phyloP scores from a whole-genome alignment of 257 asterid species.

The Penstemon eatonii region DNA sequence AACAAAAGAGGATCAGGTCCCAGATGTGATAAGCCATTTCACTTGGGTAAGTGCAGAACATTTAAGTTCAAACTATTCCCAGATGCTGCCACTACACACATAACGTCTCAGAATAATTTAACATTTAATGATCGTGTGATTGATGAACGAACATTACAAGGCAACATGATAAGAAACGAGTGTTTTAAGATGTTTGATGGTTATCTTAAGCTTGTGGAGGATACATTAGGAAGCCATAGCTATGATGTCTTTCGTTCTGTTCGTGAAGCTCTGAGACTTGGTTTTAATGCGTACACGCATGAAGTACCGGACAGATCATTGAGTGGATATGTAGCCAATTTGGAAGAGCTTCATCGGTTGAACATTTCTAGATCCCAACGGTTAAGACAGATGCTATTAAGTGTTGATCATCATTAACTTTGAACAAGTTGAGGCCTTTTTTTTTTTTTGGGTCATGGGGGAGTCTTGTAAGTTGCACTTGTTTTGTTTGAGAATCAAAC shows the following conservation, averaged over 20 bases:
- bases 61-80: slow-evolving; percentile 39
- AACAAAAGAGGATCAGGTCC: slow-evolving; percentile 56
- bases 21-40: slow-evolving; percentile 45
- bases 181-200: slow-evolving; percentile 36
- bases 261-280: slow-evolving; percentile 32
- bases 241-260: slow-evolving; percentile 31
- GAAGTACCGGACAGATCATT: slow-evolving; percentile 28
- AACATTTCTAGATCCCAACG: slow-evolving; percentile 34
- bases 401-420: too few relatives aligned
- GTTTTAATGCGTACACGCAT: slow-evolving; percentile 34
- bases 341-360: slow-evolving; percentile 47
- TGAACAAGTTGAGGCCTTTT: too few relatives aligned
- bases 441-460: too few relatives aligned
- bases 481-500: too few relatives aligned
- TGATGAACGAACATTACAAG: neutral
- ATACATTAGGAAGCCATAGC: slow-evolving; percentile 44
- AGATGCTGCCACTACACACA: neutral
- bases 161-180: slow-evolving; percentile 13
- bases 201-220: slow-evolving; percentile 36
- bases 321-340: slow-evolving; percentile 32
- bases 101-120: neutral
- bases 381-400: slow-evolving; percentile 28
- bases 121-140: neutral
- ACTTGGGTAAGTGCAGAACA: slow-evolving; percentile 44
- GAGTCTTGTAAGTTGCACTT: too few relatives aligned